phyloP scores from a whole-genome alignment of 1,284 basidiomycete genomes.

The Athelia sp. region DNA sequence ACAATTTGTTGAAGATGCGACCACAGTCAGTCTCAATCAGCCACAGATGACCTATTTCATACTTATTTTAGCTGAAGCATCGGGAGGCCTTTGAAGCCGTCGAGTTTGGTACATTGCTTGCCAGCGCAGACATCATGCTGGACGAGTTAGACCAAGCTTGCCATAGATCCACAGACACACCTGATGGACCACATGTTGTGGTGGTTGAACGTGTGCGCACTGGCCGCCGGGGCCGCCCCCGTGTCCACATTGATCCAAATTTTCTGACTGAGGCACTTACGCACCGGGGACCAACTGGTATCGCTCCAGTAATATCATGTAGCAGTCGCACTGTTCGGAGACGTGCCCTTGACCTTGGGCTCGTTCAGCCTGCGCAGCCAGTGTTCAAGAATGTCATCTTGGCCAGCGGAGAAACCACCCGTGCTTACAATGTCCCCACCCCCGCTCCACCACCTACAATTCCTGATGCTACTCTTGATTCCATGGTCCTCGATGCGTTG shows the following conservation, averaged over 20 bases:
- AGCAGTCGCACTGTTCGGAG: background rate
- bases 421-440: constrained; percentile 13
- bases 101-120: constrained; percentile 13
- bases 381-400: constrained; percentile 18
- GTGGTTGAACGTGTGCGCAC: constrained; percentile 10
- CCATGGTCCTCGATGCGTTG: constrained; percentile 6
- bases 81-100: constrained; percentile 10
- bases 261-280: constrained; percentile 18
- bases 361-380: constrained; percentile 16
- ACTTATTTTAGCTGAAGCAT: constrained; percentile 8
- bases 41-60: background rate
- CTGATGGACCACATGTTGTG: constrained; percentile 9
- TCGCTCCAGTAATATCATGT: background rate
- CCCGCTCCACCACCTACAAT: constrained; percentile 15
- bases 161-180: constrained; percentile 15
- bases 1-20: background rate
- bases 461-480: constrained; percentile 18
- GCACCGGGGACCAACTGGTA: background rate
- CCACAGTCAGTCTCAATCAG: background rate
- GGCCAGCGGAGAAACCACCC: background rate
- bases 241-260: constrained; percentile 20
- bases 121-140: constrained; percentile 16
- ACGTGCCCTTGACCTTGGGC: constrained; percentile 1
- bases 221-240: constrained; percentile 20
- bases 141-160: constrained; percentile 14